Evolutionary conservation across 2,329 filamentous ascomycete genomes (phyloP).

Genomic region (Botrytis byssoidea): DNA sequence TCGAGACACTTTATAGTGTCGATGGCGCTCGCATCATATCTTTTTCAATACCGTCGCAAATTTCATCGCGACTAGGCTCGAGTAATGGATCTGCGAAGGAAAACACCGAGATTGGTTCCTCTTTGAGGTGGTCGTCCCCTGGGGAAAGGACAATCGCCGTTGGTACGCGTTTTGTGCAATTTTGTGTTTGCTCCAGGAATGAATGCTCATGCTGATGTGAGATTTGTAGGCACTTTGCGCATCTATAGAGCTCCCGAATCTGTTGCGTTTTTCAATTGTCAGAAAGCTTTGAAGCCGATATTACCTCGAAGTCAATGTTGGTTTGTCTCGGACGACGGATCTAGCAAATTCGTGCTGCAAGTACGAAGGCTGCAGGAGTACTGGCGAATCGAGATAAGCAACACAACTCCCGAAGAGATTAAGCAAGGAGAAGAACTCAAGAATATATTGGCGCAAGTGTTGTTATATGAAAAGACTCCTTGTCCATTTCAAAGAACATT

Average conservation of each 20-base stretch:
- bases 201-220: constrained; percentile 18
- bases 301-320: constrained; percentile 89
- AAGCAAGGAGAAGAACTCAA: constrained; percentile 66
- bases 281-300: constrained; percentile 79
- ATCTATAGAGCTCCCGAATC: constrained; percentile 86
- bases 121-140: constrained; percentile 70
- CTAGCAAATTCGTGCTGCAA: constrained; percentile 79
- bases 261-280: constrained; percentile 84
- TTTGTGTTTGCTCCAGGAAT: not conserved
- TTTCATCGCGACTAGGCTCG: constrained; percentile 26
- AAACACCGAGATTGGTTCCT: constrained; percentile 53
- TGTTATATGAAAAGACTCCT: constrained; percentile 83
- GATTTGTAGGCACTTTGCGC: constrained; percentile 62
- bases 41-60: constrained; percentile 46
- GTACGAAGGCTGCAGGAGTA: constrained; percentile 74
- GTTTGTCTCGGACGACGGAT: constrained; percentile 74
- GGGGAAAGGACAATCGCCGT: constrained; percentile 79
- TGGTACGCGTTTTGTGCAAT: constrained; percentile 48
- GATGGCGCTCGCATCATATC: constrained; percentile 47
- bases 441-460: constrained; percentile 65
- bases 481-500: constrained; percentile 83
- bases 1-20: constrained; percentile 38
- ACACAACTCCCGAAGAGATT: constrained; percentile 61
- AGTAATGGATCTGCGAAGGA: constrained; percentile 38
- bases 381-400: constrained; percentile 85